Evolutionary conservation across 106 monocot species (phyloP), one percentile per base, ranked within the genome.

Genomic region (Acanthochlamys bracteata): DNA sequence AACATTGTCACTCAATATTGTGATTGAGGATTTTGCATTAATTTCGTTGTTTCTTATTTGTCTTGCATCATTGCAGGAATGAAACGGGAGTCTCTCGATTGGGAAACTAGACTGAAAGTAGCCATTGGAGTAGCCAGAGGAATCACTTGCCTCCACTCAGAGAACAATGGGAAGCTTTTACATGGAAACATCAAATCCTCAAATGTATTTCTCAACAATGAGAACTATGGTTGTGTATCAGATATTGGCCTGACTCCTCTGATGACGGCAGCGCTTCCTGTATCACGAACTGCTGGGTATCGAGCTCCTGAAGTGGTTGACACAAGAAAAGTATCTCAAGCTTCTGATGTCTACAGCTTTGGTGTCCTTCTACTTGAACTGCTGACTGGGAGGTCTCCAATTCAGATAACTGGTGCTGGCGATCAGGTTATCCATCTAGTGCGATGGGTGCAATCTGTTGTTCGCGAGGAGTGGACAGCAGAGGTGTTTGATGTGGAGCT

Each of bases 171-270:
- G 20, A 78, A 76, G 63, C 61, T 82, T 39, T 71, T 73, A 43
- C 86, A 86, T 27, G 86, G 86, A n/a, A 86, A 86, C 67, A 76
- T 86, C n/a, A 86, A 86, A 66, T 65, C 86, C 15, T 70, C 86
- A 22, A 86, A 86, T 40, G 55, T 82, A 57, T 82, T 86, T 75
- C 66, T 82, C n/a, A 86, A 79, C 62, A 24, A 40, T 39, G 41
- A 71, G 11, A 12, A 41, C 15, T 79, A 75, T 19, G 86, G 78
- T 60, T 78, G 72, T 24, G 56, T 86, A 24, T 76, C 86, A 10
- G 86, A 86, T 66, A 41, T 79, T 0, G 86, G 86, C 39, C 66
- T 82, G 21, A 53, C 78, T 4, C 39, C 72, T 15, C 23, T 86
- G 11, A 75, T 78, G 59, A 73, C 71, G 12, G 40, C 78, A 11